Evolutionary conservation across 2,329 filamentous ascomycete species (phyloP), one percentile per base, ranked within the genome.

Genomic region (Nectriaceae sp.): DNA sequence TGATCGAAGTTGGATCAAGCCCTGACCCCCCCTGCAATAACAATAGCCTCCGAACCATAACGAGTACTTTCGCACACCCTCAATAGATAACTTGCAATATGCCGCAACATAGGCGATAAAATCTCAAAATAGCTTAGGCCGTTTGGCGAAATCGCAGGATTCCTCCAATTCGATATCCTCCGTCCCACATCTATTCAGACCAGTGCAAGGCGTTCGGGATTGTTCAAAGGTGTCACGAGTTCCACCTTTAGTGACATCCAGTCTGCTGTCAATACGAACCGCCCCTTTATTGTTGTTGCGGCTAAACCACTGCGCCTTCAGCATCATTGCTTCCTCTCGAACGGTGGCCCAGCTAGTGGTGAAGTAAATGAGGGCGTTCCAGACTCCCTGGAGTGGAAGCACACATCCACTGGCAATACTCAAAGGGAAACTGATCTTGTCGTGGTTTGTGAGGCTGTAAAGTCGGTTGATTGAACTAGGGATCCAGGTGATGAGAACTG

Each of bases 301-400:
- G 5, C 29, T 41, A 24, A 29, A 37, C 38, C 41, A 43, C 21
- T 50, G 57, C 16, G 46, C 53, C 38, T 46, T 62, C 5, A 53
- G 21, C 16, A 44, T 42, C 35, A 38, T 51, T 4, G 56, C n/a
- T 38, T 65, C 66, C n/a, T 62, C 65, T 36, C 56, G 35, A 10
- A 71, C 55, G 1, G 52, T 59, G 13, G 53, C 58, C 78, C 76
- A 82, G 56, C 76, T 88, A 2, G 87, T 88, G 3, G 79, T 82
- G 52, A 88, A 80, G 66, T 90, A 93, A 42, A 93, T 89, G 41
- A 89, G 69, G 26, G 85, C 80, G 61, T 93, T 93, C 88, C 88
- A 92, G 41, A 90, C 82, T 1, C 89, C 89, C 65, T 93, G 89
- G 0, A 90, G 74, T 0, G 89, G 88, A 3, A 93, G 73, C 0